Evolutionary conservation across 305 asterid species (phyloP), one percentile per base, ranked within the genome.

Genomic region (Ruellia speciosa): DNA sequence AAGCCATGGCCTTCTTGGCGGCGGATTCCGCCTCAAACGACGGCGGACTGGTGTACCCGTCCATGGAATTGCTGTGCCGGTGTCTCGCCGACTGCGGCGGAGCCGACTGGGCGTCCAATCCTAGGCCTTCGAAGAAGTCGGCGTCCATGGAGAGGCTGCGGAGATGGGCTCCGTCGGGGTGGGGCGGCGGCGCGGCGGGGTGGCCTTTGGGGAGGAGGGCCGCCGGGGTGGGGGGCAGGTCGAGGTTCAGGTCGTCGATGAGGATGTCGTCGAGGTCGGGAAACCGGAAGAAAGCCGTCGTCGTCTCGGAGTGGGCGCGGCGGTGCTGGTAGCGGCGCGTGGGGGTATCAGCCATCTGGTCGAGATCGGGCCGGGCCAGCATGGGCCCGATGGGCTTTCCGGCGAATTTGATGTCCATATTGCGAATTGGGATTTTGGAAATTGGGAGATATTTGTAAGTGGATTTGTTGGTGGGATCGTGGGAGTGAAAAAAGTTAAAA

Each of bases 71-170:
- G 58, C 88, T 84, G 49, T 75, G 89, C 74, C 81, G 67, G 54
- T 89, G 97, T n/a, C 85, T 76, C 15, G 77, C 61, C 62, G 68
- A 56, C 61, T 50, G 64, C 58, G 74, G 13, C 54, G 28, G 54
- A 10, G 28, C 57, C 67, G 63, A 65, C 71, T 53, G 72, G 49
- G 54, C 88, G 71, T 79, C 90, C 52, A 85, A 72, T 39, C 69
- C 77, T 54, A 88, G 73, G 43, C 94, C 94, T 46, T 85, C 90
- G 43, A 87, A 90, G 66, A 87, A 90, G 61, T 85, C 94, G n/a
- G 93, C 89, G 70, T 84, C 97, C 59, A 87, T 85, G 34, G 97
- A 89, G 14, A 89, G 68, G 77, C 97, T 89, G 75, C 97, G 65
- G 16, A 81, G 54, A 18, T 50, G 49, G 24, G 71, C 63, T 66